Conservation (phyloP, 208 protist genomes). For the Plasmodiophora brassicae region DNA sequence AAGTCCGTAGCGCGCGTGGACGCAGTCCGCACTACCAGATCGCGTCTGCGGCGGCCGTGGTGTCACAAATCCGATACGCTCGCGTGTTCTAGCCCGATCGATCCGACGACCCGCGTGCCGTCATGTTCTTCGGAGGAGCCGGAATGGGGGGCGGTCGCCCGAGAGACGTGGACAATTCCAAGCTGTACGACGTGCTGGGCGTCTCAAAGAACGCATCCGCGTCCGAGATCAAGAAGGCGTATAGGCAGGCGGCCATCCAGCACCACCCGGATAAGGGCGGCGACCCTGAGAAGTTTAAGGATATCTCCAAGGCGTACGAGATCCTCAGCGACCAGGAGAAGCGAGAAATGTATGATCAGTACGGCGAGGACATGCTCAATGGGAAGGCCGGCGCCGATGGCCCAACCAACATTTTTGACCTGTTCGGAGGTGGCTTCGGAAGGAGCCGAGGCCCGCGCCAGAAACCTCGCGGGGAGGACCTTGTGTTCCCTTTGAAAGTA, state of each 20-base stretch:
- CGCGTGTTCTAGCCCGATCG: no score
- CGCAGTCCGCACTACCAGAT: no score
- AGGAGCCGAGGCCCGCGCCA: background rate
- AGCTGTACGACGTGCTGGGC: conserved; percentile 47
- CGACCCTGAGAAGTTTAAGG: conserved; percentile 58
- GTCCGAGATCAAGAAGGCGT: conserved; percentile 58
- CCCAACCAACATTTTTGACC: conserved; percentile 11
- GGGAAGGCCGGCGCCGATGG: conserved; percentile 32
- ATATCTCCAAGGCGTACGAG: conserved; percentile 61
- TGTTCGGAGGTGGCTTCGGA: conserved; percentile 24
- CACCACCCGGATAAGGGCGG: conserved; percentile 64
- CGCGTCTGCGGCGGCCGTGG: no score
- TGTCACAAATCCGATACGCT: no score
- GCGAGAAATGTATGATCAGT: conserved; percentile 53
- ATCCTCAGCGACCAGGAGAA: conserved; percentile 51
- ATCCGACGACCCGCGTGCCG: no score
- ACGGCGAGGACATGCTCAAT: conserved; percentile 48
- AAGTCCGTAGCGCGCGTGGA: no score
- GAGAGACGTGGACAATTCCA: conserved; percentile 12
- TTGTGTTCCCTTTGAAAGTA: conserved; percentile 3
- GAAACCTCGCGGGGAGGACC: conserved; percentile 6
- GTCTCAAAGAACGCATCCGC: conserved; percentile 38
- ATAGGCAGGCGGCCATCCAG: conserved; percentile 60
- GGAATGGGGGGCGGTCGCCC: background rate
- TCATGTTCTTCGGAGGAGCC: no score